Percentiles rank a stretch among this genome's conserved stretches.
Evolutionary conservation across 2,329 filamentous ascomycete species (phyloP).

Genomic region (Podosphaera aphanis): DNA sequence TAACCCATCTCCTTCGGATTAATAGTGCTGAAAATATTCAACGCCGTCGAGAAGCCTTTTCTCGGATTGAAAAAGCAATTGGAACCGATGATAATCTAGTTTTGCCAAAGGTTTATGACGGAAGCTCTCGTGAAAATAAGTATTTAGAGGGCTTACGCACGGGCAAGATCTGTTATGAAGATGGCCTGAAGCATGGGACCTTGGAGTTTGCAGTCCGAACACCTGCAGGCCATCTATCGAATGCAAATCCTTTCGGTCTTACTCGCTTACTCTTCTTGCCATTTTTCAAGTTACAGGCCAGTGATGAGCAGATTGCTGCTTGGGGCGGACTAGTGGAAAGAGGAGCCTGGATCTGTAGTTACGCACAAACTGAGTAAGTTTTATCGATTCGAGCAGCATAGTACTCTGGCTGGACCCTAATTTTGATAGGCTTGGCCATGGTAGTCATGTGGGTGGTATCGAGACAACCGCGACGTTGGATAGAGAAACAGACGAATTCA

Average conservation of each 20-base stretch:
- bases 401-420: not conserved
- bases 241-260: conserved; percentile 5
- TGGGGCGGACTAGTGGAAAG: conserved; percentile 6
- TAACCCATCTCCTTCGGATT: too few relatives aligned
- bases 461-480: conserved; percentile 17
- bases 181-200: conserved; percentile 2
- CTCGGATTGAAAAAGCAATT: conserved; percentile 4
- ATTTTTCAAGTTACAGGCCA: conserved; percentile 4
- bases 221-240: not conserved
- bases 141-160: conserved; percentile 3
- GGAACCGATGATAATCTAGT: conserved; percentile 3
- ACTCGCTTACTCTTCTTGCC: conserved; percentile 3
- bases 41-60: conserved; percentile 2
- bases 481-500: conserved; percentile 12
- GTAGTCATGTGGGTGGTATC: conserved; percentile 14
- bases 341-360: conserved; percentile 13
- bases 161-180: conserved; percentile 3
- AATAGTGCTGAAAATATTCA: too few relatives aligned
- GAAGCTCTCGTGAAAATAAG: conserved; percentile 2
- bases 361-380: conserved; percentile 13
- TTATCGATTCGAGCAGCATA: not conserved
- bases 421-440: conserved; percentile 11
- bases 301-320: conserved; percentile 3
- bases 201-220: conserved; percentile 2
- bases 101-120: conserved; percentile 4